Evolutionary conservation across 371 early-diverging fungal species (phyloP), one percentile per base, ranked within the genome.

Genomic region (Batrachochytrium dendrobatidis): DNA sequence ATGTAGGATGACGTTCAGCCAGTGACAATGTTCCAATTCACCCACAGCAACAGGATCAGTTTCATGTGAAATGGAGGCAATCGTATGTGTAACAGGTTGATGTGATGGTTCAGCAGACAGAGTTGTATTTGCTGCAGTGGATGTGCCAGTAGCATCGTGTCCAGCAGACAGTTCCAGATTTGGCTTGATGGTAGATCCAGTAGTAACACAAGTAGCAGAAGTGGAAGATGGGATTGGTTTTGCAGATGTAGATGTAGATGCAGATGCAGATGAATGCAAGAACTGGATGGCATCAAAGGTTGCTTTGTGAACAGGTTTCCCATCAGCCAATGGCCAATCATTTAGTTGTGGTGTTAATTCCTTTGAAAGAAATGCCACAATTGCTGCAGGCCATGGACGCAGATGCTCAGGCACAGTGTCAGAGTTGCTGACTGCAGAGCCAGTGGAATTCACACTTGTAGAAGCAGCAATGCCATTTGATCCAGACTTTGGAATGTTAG

Each of bases 1-100:
- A 22, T 69, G 62, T 17, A 68, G 62, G 7, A 67, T 45, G 3
- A 73, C 66, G 55, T 76, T 74, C 25, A 72, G 34, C 74, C 74
- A 79, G 31, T 69, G 63, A 45, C 64, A 67, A 29, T 35, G 24
- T 35, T 69, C 66, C 2, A 73, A 64, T 20, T 64, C 57, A 12
- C 62, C 61, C 43, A 69, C 44, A 18, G 63, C 62, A 3, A 35
- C 34, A 7, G 59, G 59, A n/a, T 62, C 57, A 18, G 55, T 12
- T 3, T 33, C 34, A 4, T 51, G 51, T 17, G 51, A 4, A n/a
- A n/a, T n/a, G n/a, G 17, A 10, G 39, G 7, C 17, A 39, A 25
- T 12, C 12, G 30, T 29, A 12, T 20, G 22, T 32, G 18, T 56
- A 56, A 51, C 18, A 31, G 20, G 1, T 28, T 45, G n/a, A n/a